Evolutionary conservation across 495 filamentous ascomycete species (phyloP).

Genomic region (Tuber borchii): DNA sequence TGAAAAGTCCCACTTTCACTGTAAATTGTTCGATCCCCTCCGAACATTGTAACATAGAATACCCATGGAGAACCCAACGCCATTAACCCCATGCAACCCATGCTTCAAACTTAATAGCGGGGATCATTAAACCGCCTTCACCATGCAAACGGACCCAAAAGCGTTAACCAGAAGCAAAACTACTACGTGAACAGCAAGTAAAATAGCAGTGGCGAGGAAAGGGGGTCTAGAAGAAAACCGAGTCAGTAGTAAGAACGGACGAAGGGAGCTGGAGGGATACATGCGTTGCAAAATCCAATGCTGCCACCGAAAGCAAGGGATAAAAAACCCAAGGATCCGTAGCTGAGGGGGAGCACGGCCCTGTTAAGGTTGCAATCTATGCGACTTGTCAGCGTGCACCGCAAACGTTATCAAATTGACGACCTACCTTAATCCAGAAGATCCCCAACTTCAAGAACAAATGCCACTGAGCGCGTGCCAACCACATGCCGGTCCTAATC

Average conservation of each 20-base stretch:
- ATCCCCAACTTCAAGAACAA: slow-evolving; percentile 45
- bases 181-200: slow-evolving; percentile 19
- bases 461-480: slow-evolving; percentile 35
- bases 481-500: slow-evolving; percentile 13
- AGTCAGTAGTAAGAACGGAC: not conserved
- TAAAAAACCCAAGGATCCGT: slow-evolving; percentile 56
- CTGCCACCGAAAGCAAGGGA: slow-evolving; percentile 55
- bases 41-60: not conserved
- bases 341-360: slow-evolving; percentile 58
- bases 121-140: not conserved
- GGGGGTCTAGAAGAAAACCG: not conserved
- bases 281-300: slow-evolving; percentile 46
- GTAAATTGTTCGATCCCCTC: not conserved
- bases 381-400: not conserved
- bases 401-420: not conserved
- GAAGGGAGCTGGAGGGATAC: not conserved
- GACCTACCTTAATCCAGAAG: slow-evolving; percentile 53
- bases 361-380: slow-evolving; percentile 45
- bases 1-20: not conserved
- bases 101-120: not conserved
- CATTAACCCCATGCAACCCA: not conserved
- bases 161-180: slow-evolving; percentile 18
- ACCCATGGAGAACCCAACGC: not conserved
- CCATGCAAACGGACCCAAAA: slow-evolving; percentile 24
- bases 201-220: not conserved